phyloP scores from a whole-genome alignment of 164 flowering plant genomes.

The Vitis vinifera region ASM3070453v1 NC_081815.1:3811001-3811500 shows the following conservation, averaged over 20 bases:
- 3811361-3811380: not conserved
- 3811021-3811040: not conserved
- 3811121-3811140: too few relatives aligned
- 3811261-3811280: slow-evolving; percentile 93
- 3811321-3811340: slow-evolving; percentile 80
- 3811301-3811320: slow-evolving; percentile 97
- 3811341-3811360: not conserved
- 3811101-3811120: not conserved
- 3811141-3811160: too few relatives aligned
- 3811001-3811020: not conserved
- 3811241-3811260: slow-evolving; percentile 91
- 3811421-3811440: slow-evolving; percentile 92
- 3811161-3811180: not conserved
- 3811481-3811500: slow-evolving; percentile 88
- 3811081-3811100: too few relatives aligned
- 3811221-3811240: slow-evolving; percentile 50
- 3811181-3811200: not conserved
- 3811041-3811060: too few relatives aligned
- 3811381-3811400: slow-evolving; percentile 6
- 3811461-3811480: slow-evolving; percentile 96
- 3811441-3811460: slow-evolving; percentile 98
- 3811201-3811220: slow-evolving; percentile 9
- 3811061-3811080: too few relatives aligned
- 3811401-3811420: slow-evolving; percentile 75
- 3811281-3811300: slow-evolving; percentile 96